phyloP scores from a whole-genome alignment of 169 alveolate species.

The Plasmodium sp. region DNA sequence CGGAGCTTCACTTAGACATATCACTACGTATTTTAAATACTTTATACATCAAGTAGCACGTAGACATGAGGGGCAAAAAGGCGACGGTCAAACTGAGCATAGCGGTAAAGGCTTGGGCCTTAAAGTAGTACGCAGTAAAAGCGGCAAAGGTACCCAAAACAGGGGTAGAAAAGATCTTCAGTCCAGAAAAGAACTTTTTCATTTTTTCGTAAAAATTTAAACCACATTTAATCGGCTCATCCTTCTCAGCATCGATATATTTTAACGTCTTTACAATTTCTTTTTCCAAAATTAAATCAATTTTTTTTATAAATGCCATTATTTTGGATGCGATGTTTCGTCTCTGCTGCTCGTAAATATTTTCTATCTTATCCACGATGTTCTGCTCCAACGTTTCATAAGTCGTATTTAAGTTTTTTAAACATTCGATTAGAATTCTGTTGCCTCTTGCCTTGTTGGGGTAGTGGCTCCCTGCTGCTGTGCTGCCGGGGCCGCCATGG shows the following conservation, averaged over 20 bases:
- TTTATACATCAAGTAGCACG: constrained; percentile 6
- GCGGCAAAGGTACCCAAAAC: constrained; percentile 13
- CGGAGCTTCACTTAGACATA: neutral
- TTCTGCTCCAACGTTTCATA: constrained; percentile 16
- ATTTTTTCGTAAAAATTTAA: constrained; percentile 7
- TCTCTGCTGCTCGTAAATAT: constrained; percentile 7
- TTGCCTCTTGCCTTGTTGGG: neutral
- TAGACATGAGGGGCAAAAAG: neutral
- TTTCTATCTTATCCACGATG: constrained; percentile 15
- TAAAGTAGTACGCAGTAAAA: neutral
- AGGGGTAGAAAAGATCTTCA: constrained; percentile 41
- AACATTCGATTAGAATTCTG: neutral
- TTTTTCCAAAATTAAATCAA: constrained; percentile 27
- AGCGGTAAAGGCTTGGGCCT: neutral
- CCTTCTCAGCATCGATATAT: constrained; percentile 22
- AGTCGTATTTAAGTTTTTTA: neutral
- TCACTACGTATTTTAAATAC: constrained; percentile 14
- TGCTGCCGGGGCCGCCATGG: neutral
- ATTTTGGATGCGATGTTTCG: neutral
- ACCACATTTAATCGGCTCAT: constrained; percentile 38
- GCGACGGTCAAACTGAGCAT: neutral
- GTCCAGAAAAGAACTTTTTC: constrained; percentile 7
- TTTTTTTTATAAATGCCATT: constrained; percentile 16
- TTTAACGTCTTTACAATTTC: constrained; percentile 9
- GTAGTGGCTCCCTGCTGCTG: neutral